Conservation (phyloP, 129 eudicot genomes). For the Escallonia herrerae region DNA sequence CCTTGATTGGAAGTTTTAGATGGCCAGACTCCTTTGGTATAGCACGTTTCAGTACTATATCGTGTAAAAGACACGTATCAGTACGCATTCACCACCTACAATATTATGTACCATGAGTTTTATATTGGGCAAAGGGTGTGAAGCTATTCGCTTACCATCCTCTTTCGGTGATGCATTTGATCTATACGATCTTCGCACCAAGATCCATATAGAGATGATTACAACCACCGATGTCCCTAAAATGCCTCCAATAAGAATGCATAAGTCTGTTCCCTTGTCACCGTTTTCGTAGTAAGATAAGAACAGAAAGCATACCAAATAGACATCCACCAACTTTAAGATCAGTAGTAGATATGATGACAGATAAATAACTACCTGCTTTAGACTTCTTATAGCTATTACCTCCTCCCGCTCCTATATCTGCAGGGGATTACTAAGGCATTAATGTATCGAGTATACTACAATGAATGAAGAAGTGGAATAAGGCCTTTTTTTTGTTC, state of each 20-base stretch:
- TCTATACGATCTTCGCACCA: constrained; percentile 21
- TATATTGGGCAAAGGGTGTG: too few species aligned
- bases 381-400: background rate
- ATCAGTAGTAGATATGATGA: background rate
- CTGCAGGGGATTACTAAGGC: constrained; percentile 4
- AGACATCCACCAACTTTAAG: background rate
- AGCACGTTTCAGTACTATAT: constrained; percentile 24
- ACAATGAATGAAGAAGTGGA: too few species aligned
- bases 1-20: constrained; percentile 36
- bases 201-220: constrained; percentile 18
- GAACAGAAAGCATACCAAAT: constrained; percentile 3
- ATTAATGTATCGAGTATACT: too few species aligned
- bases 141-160: constrained; percentile 10
- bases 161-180: constrained; percentile 16
- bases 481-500: too few species aligned
- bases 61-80: background rate
- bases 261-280: constrained; percentile 14
- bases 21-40: constrained; percentile 35
- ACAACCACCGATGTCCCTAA: constrained; percentile 21
- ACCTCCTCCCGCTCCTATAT: background rate
- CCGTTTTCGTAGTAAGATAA: constrained; percentile 1
- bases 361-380: background rate
- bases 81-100: background rate
- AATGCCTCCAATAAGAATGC: constrained; percentile 27
- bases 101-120: too few species aligned